Conservation (phyloP, 352 stramenopile species). For the Pythium sukuiense region DNA sequence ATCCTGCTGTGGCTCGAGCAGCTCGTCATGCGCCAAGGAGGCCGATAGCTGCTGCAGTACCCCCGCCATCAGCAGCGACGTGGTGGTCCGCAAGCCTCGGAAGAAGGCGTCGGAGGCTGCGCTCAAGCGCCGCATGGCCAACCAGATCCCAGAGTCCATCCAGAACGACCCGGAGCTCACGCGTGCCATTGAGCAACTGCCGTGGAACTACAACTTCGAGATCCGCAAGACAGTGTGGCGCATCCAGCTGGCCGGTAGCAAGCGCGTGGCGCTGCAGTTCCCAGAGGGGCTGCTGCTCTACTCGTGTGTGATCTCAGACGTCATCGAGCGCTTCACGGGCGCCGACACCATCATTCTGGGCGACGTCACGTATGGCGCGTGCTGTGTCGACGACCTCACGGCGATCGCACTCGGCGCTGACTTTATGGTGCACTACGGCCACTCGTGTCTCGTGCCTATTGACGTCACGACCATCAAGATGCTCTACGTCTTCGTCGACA, state of each 20-base stretch:
- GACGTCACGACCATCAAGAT: slow-evolving; percentile 95
- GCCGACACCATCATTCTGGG: slow-evolving; percentile 94
- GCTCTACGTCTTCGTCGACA: slow-evolving; percentile 99
- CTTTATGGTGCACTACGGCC: slow-evolving; percentile 99
- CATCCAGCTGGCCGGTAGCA: slow-evolving; percentile 88
- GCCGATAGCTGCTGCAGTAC: slow-evolving; percentile 19
- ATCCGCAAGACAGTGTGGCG: slow-evolving; percentile 98
- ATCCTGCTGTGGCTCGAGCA: slow-evolving; percentile 11
- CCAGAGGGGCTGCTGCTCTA: slow-evolving; percentile 99
- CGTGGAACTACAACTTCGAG: slow-evolving; percentile 99
- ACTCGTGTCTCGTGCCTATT: slow-evolving; percentile 98
- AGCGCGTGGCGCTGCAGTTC: slow-evolving; percentile 97
- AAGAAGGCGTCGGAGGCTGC: slow-evolving; percentile 61
- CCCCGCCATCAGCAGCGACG: slow-evolving; percentile 4
- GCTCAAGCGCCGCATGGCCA: slow-evolving; percentile 71
- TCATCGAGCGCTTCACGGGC: slow-evolving; percentile 95
- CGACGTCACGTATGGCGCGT: slow-evolving; percentile 99
- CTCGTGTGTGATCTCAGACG: slow-evolving; percentile 97
- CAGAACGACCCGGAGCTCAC: slow-evolving; percentile 85
- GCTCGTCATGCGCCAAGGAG: background rate
- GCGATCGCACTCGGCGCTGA: slow-evolving; percentile 94
- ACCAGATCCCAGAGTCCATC: slow-evolving; percentile 92
- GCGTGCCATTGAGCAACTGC: slow-evolving; percentile 93
- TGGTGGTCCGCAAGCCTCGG: slow-evolving; percentile 44
- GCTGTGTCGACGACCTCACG: slow-evolving; percentile 98